These are phyloP conservation scores for Phyllosticta ampelicida DNA, from an alignment of 2,329 filamentous ascomycete genomes.

Conservation along the genomic window DNA sequence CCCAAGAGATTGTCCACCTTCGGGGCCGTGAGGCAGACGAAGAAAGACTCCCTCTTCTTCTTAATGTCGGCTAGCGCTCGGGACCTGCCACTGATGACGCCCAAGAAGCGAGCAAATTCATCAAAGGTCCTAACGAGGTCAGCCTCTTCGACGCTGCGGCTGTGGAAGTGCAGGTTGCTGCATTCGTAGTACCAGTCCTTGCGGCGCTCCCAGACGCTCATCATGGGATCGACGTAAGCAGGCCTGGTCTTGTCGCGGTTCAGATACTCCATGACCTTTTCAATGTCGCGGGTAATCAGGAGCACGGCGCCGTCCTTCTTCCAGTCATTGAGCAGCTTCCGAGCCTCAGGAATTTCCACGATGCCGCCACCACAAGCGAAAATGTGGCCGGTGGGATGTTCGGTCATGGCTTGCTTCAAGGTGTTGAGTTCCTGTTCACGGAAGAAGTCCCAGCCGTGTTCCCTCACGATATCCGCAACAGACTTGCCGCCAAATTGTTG, in stretches of 20 bases:
- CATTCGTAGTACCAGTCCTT: conserved; percentile 86
- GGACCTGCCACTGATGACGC: conserved; percentile 52
- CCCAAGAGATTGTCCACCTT: conserved; percentile 54
- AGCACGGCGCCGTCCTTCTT: conserved; percentile 70
- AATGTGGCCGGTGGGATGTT: conserved; percentile 64
- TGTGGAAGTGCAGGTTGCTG: conserved; percentile 91
- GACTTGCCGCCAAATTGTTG: conserved; percentile 53
- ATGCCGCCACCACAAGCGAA: conserved; percentile 93
- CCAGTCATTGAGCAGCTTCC: conserved; percentile 63
- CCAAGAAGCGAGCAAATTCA: conserved; percentile 65
- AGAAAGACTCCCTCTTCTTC: conserved; percentile 69
- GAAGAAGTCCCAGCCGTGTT: conserved; percentile 80
- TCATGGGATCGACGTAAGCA: conserved; percentile 86
- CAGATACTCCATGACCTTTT: conserved; percentile 79
- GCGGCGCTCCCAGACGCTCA: conserved; percentile 77
- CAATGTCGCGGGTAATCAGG: conserved; percentile 76
- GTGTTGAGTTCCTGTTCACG: conserved; percentile 66
- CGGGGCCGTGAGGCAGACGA: conserved; percentile 80
- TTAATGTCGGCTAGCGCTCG: conserved; percentile 46
- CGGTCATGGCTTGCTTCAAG: conserved; percentile 61
- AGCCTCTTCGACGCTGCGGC: conserved; percentile 49
- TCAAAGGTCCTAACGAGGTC: conserved; percentile 45
- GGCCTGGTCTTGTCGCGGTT: conserved; percentile 81
- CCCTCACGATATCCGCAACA: conserved; percentile 77
- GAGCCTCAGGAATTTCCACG: conserved; percentile 73